These are phyloP conservation scores for Gracilaria caudata DNA, from an alignment of 23 red algal genomes.

Conservation along the genomic window DNA sequence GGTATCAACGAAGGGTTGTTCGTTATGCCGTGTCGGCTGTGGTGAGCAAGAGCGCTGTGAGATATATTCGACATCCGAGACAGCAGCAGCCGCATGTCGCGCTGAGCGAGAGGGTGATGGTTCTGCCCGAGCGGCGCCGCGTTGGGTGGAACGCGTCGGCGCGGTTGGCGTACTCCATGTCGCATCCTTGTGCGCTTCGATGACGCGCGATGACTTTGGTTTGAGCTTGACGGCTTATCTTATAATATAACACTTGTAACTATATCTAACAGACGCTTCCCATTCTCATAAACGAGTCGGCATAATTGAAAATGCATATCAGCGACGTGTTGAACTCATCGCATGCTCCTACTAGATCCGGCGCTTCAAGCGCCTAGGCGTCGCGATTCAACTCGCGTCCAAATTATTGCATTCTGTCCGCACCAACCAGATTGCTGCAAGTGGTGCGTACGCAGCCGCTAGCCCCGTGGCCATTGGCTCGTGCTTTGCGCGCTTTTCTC, in stretches of 20 bases:
- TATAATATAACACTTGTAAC: neutral
- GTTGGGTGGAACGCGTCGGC: neutral
- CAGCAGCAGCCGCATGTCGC: neutral
- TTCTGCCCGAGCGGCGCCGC: neutral
- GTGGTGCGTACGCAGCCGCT: neutral
- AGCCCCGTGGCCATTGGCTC: neutral
- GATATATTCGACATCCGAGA: constrained; percentile 3
- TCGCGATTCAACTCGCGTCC: neutral
- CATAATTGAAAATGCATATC: too few species aligned
- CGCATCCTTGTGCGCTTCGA: neutral
- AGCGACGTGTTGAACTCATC: neutral
- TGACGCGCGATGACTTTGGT: neutral
- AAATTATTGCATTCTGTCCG: neutral
- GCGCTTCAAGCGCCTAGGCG: too few species aligned
- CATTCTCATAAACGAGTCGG: neutral
- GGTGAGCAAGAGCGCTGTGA: constrained; percentile 44
- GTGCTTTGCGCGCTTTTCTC: too few species aligned
- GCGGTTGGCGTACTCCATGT: neutral
- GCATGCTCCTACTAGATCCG: too few species aligned
- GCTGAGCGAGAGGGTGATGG: neutral
- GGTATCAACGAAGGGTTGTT: constrained; percentile 23
- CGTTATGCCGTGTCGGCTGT: constrained; percentile 51
- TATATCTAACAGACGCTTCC: neutral
- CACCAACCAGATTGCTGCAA: neutral
- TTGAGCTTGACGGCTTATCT: too few species aligned